Conservation (phyloP, 352 stramenopile genomes). For the Globisporangium heterothallicum region DNA sequence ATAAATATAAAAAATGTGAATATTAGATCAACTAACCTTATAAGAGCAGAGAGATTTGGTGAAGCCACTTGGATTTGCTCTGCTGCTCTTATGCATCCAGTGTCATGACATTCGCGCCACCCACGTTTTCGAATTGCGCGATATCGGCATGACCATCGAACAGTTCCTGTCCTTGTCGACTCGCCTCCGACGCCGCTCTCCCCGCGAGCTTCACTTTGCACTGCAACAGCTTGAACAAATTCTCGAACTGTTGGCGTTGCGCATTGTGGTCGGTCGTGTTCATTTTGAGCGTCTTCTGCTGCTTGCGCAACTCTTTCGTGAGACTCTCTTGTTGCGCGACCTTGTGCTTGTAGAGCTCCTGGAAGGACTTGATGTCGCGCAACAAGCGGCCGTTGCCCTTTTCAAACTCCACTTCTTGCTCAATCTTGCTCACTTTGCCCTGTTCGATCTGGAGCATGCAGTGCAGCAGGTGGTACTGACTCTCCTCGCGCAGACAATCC, state of each 20-base stretch:
- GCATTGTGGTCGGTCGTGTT: constrained; percentile 65
- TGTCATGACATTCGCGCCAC: constrained; percentile 82
- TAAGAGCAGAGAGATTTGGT: too few relatives aligned
- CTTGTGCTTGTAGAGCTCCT: constrained; percentile 91
- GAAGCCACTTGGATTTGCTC: too few relatives aligned
- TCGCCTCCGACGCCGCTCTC: constrained; percentile 10
- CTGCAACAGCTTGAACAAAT: constrained; percentile 71
- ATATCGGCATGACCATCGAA: constrained; percentile 66
- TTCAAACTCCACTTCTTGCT: constrained; percentile 86
- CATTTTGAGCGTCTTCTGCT: constrained; percentile 86
- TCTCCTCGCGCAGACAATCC: constrained; percentile 85
- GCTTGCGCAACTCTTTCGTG: constrained; percentile 86
- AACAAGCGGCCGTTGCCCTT: constrained; percentile 72
- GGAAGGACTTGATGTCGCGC: constrained; percentile 83
- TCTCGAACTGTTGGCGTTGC: constrained; percentile 85
- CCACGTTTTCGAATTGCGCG: constrained; percentile 69
- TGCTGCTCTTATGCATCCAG: constrained; percentile 53
- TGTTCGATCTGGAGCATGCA: constrained; percentile 72
- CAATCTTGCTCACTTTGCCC: constrained; percentile 69
- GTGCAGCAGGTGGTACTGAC: constrained; percentile 80
- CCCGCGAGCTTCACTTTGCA: constrained; percentile 68
- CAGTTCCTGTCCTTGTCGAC: constrained; percentile 29
- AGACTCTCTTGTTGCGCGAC: constrained; percentile 87
- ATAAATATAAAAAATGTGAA: constrained; percentile 1
- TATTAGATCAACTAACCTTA: background rate